Conservation (phyloP, 257 asterid genomes). For the Osmanthus fragrans region DNA sequence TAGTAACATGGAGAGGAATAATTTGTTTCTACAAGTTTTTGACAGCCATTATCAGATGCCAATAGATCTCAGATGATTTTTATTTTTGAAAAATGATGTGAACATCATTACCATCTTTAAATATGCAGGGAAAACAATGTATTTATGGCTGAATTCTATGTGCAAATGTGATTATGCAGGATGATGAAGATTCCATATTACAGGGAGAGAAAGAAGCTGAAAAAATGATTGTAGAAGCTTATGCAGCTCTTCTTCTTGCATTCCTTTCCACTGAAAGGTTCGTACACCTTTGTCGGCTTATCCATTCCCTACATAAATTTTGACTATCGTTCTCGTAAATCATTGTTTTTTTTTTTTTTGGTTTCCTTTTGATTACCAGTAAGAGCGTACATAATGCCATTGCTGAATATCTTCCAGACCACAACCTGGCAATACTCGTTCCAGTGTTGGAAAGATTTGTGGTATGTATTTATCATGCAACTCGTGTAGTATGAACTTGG, state of each 20-base stretch:
- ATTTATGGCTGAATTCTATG: conserved; percentile 1
- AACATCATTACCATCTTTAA: not conserved
- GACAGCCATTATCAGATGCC: not conserved
- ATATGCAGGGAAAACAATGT: not conserved
- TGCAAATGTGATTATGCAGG: conserved; percentile 46
- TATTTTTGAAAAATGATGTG: not conserved
- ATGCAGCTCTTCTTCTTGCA: conserved; percentile 95
- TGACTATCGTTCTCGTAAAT: not conserved
- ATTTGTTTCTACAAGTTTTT: conserved; percentile 6
- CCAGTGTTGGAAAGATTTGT: conserved; percentile 96
- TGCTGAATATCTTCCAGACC: conserved; percentile 66
- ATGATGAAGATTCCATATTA: conserved; percentile 77
- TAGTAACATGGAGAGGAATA: not conserved
- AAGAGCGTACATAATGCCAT: conserved; percentile 60
- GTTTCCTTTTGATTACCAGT: conserved; percentile 40
- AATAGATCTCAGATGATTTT: not conserved
- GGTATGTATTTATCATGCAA: conserved; percentile 54
- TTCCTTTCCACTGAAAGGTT: conserved; percentile 96
- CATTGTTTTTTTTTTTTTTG: not conserved
- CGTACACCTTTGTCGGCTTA: not conserved
- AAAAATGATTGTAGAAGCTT: conserved; percentile 96
- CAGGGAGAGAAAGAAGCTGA: conserved; percentile 95
- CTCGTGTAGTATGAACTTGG: not conserved
- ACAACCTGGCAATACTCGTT: conserved; percentile 62
- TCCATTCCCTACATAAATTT: conserved; percentile 7